These are phyloP conservation scores for Chaetomium globosum DNA, from an alignment of 2,329 filamentous ascomycete species.

Conservation along the genomic window DNA sequence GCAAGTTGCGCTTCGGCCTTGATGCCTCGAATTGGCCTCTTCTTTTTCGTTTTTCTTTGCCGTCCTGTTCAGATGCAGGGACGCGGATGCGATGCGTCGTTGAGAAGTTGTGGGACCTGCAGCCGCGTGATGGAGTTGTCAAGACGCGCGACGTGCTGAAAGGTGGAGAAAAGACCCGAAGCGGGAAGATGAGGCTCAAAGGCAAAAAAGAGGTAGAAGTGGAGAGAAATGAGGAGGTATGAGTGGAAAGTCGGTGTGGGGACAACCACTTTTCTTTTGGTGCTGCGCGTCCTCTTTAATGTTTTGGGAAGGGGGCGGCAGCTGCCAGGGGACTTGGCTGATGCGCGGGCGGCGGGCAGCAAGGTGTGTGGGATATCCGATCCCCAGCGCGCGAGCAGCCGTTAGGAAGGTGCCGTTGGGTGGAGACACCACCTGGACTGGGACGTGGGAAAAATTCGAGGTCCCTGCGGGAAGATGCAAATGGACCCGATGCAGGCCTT, in stretches of 20 bases:
- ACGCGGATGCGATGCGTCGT: constrained; percentile 26
- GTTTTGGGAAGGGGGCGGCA: constrained; percentile 29
- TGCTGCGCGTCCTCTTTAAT: constrained; percentile 40
- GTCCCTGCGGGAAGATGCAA: constrained; percentile 13
- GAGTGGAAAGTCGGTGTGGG: constrained; percentile 52
- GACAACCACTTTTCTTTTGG: constrained; percentile 52
- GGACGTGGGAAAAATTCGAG: constrained; percentile 33
- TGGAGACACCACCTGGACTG: constrained; percentile 29
- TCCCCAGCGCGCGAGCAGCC: constrained; percentile 32
- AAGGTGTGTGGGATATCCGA: constrained; percentile 27
- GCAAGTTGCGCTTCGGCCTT: neutral
- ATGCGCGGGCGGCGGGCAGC: constrained; percentile 33
- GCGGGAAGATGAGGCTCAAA: constrained; percentile 40
- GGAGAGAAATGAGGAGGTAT: constrained; percentile 46
- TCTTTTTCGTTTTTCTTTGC: constrained; percentile 4
- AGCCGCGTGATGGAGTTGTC: constrained; percentile 31
- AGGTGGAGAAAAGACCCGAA: constrained; percentile 38
- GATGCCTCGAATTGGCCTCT: neutral
- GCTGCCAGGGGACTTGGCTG: constrained; percentile 36
- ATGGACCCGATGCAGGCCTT: constrained; percentile 21
- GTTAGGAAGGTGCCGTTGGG: constrained; percentile 31
- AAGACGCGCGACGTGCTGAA: constrained; percentile 31
- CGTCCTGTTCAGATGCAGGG: constrained; percentile 13
- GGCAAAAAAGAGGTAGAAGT: constrained; percentile 41
- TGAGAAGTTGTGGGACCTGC: constrained; percentile 28